Evolutionary conservation across 225 moss, liverwort and hornwort species (phyloP).

Genomic region (Rhytidiadelphus loreus): DNA sequence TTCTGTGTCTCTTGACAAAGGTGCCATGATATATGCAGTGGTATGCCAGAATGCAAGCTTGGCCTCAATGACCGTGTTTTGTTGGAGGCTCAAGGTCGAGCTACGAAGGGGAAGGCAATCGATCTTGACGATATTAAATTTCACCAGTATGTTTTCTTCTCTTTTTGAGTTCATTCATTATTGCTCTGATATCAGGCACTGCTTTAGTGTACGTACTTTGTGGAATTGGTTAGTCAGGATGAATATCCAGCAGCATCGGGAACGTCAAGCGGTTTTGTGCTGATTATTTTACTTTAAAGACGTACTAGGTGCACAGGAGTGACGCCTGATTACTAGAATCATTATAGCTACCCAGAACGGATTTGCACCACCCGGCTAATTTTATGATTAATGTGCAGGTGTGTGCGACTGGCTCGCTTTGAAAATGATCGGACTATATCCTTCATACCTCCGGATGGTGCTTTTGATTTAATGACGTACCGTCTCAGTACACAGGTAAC

Average conservation of each 20-base stretch:
- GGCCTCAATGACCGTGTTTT: slow-evolving; percentile 51
- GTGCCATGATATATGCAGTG: slow-evolving; percentile 38
- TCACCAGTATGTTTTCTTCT: slow-evolving; percentile 40
- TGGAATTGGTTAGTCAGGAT: background rate
- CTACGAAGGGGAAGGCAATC: slow-evolving; percentile 70
- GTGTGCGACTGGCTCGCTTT: slow-evolving; percentile 87
- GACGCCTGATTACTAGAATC: background rate
- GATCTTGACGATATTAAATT: slow-evolving; percentile 71
- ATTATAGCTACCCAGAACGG: background rate
- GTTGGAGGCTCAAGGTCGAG: slow-evolving; percentile 65
- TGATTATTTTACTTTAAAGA: background rate
- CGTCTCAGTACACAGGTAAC: slow-evolving; percentile 91
- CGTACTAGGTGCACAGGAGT: background rate
- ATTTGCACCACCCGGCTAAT: background rate
- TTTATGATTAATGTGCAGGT: slow-evolving; percentile 32
- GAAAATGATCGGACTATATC: slow-evolving; percentile 99
- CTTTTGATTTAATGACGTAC: slow-evolving; percentile 99
- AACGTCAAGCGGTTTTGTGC: background rate
- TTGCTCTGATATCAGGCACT: background rate
- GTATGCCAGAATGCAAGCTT: slow-evolving; percentile 85
- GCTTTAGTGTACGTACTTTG: background rate
- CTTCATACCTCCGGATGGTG: slow-evolving; percentile 95
- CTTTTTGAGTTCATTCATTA: background rate
- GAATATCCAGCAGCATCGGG: background rate
- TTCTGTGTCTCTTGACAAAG: background rate